Evolutionary conservation across 169 alveolate species (phyloP), one percentile per base, ranked within the genome.

Genomic region (Theileria equi): DNA sequence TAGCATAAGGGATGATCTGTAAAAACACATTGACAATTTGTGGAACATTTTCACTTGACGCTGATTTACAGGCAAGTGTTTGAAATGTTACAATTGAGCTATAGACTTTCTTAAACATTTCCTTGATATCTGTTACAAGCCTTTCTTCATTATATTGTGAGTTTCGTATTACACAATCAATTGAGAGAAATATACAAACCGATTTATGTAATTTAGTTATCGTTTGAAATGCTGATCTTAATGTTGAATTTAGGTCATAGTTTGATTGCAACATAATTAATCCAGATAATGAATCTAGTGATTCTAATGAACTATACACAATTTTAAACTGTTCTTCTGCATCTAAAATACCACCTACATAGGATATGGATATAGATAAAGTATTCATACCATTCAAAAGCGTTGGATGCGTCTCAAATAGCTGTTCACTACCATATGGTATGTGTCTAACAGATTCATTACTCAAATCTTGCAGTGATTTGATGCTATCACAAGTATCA

Each of bases 51-150:
- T 49, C 59, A 3, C 43, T 13, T 11, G 59, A 49, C 59, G 31
- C 43, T 3, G 31, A 40, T 17, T 49, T 49, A 49, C 59, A 49
- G 43, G 31, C 29, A 17, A 28, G 59, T 3, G 66, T 55, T n/a
- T 55, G 21, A 10, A 55, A 55, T 2, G 35, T 2, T 10, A 36
- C 66, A 25, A 55, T n/a, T 23, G 23, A 31, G 7, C 66, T 55
- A 38, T 55, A 55, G 5, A 19, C 13, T 7, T 55, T 21, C 19
- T 34, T 55, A 38, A 49, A 49, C 17, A 17, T 49, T 35, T 4
- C 59, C 2, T 28, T 11, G 43, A 49, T 6, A 10, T 13, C 13
- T 10, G 19, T 36, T 13, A 36, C 19, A 36, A 36, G 13, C 45
- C 13, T 13, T 10, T 13, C 19, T 11, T 13, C 13, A 10, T 49